Evolutionary conservation across 148 eudicot species (phyloP).

Genomic region (Cornus kousa): DNA sequence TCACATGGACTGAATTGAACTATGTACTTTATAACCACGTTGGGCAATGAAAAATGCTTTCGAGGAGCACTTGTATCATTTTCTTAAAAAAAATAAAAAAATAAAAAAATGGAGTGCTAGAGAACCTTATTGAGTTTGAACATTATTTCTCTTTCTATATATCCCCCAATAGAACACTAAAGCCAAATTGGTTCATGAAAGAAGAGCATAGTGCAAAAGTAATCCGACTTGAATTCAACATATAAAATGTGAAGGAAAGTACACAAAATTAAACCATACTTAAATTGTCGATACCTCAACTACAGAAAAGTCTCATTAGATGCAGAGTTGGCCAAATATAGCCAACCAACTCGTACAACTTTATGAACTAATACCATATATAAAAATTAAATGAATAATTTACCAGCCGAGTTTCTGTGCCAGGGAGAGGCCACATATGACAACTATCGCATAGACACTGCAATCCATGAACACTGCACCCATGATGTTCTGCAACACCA

Average conservation of each 20-base stretch:
- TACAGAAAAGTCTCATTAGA: background rate
- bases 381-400: background rate
- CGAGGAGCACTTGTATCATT: no score
- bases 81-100: no score
- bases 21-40: no score
- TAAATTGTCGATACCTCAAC: background rate
- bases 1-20: no score
- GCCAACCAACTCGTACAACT: conserved; percentile 1
- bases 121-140: no score
- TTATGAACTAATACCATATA: background rate
- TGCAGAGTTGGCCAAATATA: background rate
- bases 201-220: background rate
- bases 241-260: background rate
- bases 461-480: conserved; percentile 65
- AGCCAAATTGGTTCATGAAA: no score
- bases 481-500: conserved; percentile 56
- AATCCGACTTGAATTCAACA: background rate
- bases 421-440: conserved; percentile 55
- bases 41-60: no score
- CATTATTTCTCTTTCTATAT: no score
- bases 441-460: conserved; percentile 55
- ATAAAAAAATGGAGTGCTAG: no score
- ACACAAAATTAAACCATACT: background rate
- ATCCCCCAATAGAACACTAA: no score
- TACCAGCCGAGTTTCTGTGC: conserved; percentile 29